Percentiles rank a stretch among this genome's conserved stretches.
Evolutionary conservation across 2,329 filamentous ascomycete genomes (phyloP).

Genomic region (Colletotrichum spaethianum): DNA sequence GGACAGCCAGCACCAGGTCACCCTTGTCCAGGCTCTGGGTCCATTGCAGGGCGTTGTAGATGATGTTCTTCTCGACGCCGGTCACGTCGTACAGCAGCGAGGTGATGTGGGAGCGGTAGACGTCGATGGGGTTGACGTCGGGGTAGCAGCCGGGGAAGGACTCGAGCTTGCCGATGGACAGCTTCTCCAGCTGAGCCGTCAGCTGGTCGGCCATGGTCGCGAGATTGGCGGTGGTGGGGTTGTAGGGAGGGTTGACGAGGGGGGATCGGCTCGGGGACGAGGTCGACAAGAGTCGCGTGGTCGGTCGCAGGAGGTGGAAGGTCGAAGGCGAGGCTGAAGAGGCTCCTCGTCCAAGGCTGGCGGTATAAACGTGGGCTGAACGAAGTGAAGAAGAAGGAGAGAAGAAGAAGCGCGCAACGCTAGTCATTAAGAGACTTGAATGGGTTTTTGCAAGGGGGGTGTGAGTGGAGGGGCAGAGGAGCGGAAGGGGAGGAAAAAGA

Average conservation of each 20-base stretch:
- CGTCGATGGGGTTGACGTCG: conserved; percentile 81
- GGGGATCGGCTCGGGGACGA: conserved; percentile 10
- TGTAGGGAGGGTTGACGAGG: conserved; percentile 26
- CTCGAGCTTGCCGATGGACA: conserved; percentile 52
- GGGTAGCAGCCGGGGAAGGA: conserved; percentile 73
- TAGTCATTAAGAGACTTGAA: conserved; percentile 39
- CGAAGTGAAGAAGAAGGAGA: conserved; percentile 36
- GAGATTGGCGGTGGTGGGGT: conserved; percentile 14
- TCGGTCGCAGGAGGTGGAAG: conserved; percentile 2
- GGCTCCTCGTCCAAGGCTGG: conserved; percentile 29
- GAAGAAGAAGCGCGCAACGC: conserved; percentile 36
- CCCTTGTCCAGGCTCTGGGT: conserved; percentile 86
- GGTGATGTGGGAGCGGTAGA: conserved; percentile 84
- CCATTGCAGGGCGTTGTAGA: conserved; percentile 85
- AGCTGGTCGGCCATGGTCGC: conserved; percentile 52
- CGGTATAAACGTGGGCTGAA: conserved; percentile 15
- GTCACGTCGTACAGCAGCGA: conserved; percentile 77
- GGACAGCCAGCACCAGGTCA: conserved; percentile 83
- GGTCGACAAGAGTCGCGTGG: conserved; percentile 22
- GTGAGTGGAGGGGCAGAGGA: conserved; percentile 8
- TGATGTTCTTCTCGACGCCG: conserved; percentile 77
- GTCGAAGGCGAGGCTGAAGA: conserved; percentile 7
- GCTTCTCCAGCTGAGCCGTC: conserved; percentile 51
- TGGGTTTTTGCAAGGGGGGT: background rate
- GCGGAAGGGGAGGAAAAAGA: conserved; percentile 18